phyloP scores from a whole-genome alignment of 352 stramenopile species.

The Pythium phragmiticola region DNA sequence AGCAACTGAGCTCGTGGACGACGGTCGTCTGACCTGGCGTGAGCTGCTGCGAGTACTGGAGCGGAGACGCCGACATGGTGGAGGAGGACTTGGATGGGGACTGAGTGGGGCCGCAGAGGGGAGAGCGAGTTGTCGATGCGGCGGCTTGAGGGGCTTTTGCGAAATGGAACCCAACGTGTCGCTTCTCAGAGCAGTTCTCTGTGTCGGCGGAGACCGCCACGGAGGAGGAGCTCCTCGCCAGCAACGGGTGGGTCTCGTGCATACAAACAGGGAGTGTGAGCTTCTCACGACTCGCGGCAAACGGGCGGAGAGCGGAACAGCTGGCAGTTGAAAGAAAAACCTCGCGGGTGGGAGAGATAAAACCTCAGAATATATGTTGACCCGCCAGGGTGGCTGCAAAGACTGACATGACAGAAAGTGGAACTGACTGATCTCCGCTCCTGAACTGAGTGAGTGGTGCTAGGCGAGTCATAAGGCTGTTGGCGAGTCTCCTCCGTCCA shows the following conservation, averaged over 20 bases:
- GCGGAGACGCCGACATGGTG: slow-evolving; percentile 23
- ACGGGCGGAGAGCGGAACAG: slow-evolving; percentile 6
- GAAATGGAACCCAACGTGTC: slow-evolving; percentile 17
- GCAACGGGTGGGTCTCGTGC: slow-evolving; percentile 27
- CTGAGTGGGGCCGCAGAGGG: background rate
- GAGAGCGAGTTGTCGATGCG: slow-evolving; percentile 10
- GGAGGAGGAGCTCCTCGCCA: slow-evolving; percentile 5
- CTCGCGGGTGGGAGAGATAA: background rate
- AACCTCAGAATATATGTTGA: background rate
- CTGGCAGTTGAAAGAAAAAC: slow-evolving; percentile 7
- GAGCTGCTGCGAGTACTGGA: slow-evolving; percentile 29
- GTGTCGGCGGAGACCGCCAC: slow-evolving; percentile 7
- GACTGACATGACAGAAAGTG: too few species aligned
- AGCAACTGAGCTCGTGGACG: slow-evolving; percentile 25
- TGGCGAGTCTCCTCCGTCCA: too few species aligned
- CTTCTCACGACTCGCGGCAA: too few species aligned
- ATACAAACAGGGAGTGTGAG: slow-evolving; percentile 17
- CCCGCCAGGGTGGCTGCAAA: slow-evolving; percentile 6
- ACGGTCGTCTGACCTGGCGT: slow-evolving; percentile 23
- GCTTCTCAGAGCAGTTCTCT: slow-evolving; percentile 2
- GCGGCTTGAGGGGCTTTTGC: slow-evolving; percentile 17
- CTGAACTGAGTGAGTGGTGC: too few species aligned
- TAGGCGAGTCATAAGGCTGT: too few species aligned
- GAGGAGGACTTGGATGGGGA: background rate
- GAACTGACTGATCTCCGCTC: too few species aligned